Percentiles rank a stretch among this genome's conserved stretches.
Conservation (phyloP, 176 grass and related monocot species). For the Dactylis glomerata region DNA sequence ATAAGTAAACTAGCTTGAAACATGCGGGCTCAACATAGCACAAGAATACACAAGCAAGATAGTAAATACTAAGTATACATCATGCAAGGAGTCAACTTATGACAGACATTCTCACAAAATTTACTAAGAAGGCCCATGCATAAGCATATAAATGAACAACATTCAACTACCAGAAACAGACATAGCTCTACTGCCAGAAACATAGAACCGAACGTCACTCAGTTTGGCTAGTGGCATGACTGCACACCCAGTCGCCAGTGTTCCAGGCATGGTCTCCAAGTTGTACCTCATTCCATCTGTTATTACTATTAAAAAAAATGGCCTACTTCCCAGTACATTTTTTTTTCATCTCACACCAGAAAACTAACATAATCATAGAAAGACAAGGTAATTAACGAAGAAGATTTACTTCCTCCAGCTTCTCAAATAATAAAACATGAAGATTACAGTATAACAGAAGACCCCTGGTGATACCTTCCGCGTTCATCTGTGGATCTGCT, state of each 20-base stretch:
- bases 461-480: slow-evolving; percentile 36
- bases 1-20: neutral
- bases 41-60: neutral
- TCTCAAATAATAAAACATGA: neutral
- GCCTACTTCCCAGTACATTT: neutral
- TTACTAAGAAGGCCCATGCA: neutral
- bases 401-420: neutral
- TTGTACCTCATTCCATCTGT: neutral
- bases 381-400: neutral
- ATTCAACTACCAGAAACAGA: neutral
- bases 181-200: neutral
- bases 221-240: neutral
- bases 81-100: neutral
- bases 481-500: slow-evolving; percentile 38
- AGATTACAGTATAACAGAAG: neutral
- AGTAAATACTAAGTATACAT: neutral
- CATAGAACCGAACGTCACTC: neutral
- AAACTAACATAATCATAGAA: neutral
- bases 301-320: neutral
- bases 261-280: neutral
- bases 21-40: neutral
- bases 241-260: neutral
- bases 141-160: neutral
- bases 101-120: neutral
- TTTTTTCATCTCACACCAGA: neutral